phyloP scores from a whole-genome alignment of 192 early-diverging fungal species.

The Phycomyces nitens region DNA sequence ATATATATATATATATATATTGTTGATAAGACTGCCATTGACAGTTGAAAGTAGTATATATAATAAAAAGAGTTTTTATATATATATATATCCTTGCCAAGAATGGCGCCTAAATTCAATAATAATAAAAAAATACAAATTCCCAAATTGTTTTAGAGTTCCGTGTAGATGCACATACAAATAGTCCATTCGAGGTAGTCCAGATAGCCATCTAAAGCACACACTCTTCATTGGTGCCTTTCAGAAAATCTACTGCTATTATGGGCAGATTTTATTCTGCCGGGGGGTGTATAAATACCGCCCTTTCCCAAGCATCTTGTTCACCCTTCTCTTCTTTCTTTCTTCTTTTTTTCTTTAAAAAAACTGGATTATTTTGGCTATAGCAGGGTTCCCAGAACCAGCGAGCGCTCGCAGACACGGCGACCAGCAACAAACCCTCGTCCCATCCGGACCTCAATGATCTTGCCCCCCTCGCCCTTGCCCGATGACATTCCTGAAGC shows the following conservation, averaged over 20 bases:
- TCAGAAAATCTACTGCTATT: too few relatives aligned
- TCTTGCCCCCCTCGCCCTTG: constrained; percentile 3
- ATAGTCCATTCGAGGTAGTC: not conserved
- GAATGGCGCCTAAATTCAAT: not conserved
- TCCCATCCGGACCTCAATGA: not conserved
- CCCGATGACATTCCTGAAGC: not conserved
- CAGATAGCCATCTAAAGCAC: not conserved
- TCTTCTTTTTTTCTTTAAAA: not conserved
- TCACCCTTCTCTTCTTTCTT: constrained; percentile 10
- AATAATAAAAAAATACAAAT: too few relatives aligned
- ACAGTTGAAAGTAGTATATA: not conserved
- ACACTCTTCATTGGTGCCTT: not conserved
- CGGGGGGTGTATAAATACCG: constrained; percentile 2
- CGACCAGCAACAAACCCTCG: not conserved
- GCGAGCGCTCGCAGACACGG: not conserved
- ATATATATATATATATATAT: too few relatives aligned
- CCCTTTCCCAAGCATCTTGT: constrained; percentile 2
- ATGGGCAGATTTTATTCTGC: too few relatives aligned
- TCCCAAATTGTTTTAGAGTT: not conserved
- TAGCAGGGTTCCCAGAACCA: not conserved
- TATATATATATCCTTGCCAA: not conserved
- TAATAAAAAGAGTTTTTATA: not conserved
- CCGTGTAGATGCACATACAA: not conserved
- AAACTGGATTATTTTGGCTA: constrained; percentile 25
- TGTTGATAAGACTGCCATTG: too few relatives aligned